Evolutionary conservation across 164 flowering plant species (phyloP).

Genomic region (Vitis labrusca): DNA sequence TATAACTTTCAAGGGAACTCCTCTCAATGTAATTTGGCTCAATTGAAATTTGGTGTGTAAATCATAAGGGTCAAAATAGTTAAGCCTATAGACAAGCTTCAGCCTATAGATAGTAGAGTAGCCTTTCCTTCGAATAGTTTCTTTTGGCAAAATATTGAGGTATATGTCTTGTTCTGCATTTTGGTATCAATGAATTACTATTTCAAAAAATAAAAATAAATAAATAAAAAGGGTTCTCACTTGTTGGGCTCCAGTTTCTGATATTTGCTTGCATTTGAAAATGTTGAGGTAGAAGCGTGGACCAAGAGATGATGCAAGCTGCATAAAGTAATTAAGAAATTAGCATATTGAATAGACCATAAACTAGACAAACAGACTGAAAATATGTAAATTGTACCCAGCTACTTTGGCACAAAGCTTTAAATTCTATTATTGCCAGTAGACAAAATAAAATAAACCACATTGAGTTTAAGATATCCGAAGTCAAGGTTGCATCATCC

Average conservation of each 20-base stretch:
- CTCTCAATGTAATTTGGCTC: too few relatives aligned
- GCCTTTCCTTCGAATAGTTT: too few relatives aligned
- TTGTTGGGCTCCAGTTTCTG: slow-evolving; percentile 98
- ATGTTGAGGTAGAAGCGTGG: slow-evolving; percentile 92
- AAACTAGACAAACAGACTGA: neutral
- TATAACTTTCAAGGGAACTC: too few relatives aligned
- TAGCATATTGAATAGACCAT: neutral
- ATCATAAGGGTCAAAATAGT: too few relatives aligned
- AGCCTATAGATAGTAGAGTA: too few relatives aligned
- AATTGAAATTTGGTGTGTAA: too few relatives aligned
- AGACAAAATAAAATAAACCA: neutral
- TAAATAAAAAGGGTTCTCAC: slow-evolving; percentile 30
- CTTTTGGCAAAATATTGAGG: too few relatives aligned
- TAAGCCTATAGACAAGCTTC: too few relatives aligned
- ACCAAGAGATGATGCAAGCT: slow-evolving; percentile 96
- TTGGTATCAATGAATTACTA: too few relatives aligned
- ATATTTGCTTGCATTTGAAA: slow-evolving; percentile 93
- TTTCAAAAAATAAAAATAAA: neutral
- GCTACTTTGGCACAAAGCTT: neutral
- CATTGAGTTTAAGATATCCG: neutral
- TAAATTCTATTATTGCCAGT: neutral
- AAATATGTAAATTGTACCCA: neutral
- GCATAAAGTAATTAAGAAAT: slow-evolving; percentile 29
- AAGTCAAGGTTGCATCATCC: slow-evolving; percentile 1
- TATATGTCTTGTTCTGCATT: too few relatives aligned